Conservation (phyloP, 2,329 filamentous ascomycete genomes). For the Fusarium sp. region DNA sequence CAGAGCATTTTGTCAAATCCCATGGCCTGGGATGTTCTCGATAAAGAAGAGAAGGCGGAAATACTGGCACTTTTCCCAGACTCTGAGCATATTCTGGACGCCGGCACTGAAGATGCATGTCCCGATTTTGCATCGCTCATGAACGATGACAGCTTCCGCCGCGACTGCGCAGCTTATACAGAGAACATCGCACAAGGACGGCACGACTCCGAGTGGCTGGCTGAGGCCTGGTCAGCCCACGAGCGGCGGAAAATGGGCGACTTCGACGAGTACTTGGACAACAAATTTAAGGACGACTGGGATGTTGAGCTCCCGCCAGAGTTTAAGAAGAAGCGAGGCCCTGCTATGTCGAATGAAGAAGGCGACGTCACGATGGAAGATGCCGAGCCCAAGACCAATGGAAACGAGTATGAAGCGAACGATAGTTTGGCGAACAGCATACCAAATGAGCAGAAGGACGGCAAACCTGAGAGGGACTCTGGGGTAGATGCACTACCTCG, state of each 20-base stretch:
- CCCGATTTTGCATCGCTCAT: slow-evolving; percentile 58
- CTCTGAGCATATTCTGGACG: slow-evolving; percentile 52
- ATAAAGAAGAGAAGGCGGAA: slow-evolving; percentile 50
- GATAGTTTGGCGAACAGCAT: slow-evolving; percentile 8
- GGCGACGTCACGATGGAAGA: slow-evolving; percentile 31
- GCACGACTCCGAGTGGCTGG: slow-evolving; percentile 66
- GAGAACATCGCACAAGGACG: slow-evolving; percentile 60
- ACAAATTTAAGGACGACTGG: slow-evolving; percentile 63
- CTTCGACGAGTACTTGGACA: slow-evolving; percentile 61
- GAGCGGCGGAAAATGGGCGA: slow-evolving; percentile 60
- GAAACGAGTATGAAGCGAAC: not conserved
- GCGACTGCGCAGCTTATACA: slow-evolving; percentile 59
- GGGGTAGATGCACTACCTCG: slow-evolving; percentile 5
- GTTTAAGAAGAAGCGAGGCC: slow-evolving; percentile 40
- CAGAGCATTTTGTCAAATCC: slow-evolving; percentile 55
- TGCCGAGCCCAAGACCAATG: not conserved
- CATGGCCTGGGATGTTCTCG: slow-evolving; percentile 54
- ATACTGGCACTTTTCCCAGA: slow-evolving; percentile 55
- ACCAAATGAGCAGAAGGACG: not conserved
- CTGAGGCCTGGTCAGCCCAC: slow-evolving; percentile 64
- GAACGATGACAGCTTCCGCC: slow-evolving; percentile 61
- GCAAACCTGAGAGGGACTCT: not conserved
- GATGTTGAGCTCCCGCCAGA: slow-evolving; percentile 54
- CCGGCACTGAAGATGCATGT: slow-evolving; percentile 52
- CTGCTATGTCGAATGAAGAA: not conserved